Evolutionary conservation across 345 rosid species (phyloP), one percentile per base, ranked within the genome.

Genomic region (Citrus reticulata): DNA sequence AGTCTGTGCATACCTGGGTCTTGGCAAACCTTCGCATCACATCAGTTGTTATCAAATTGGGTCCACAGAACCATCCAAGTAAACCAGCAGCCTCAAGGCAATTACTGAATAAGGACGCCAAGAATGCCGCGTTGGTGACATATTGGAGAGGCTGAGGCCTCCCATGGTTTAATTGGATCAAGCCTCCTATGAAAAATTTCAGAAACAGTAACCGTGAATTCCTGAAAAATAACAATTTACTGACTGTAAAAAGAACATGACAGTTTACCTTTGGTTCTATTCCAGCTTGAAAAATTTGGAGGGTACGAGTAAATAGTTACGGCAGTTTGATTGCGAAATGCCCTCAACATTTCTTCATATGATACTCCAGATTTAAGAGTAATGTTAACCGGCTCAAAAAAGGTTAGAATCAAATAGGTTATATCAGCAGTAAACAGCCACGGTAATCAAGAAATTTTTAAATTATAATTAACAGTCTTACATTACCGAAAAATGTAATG

Each of bases 41-140:
- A 27, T 85, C 81, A 25, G 90, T 86, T 39, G 94, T 79, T 80
- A 88, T 94, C 86, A 96, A 96, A 75, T 85, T 91, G 68, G 99
- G 97, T 58, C 98, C 98, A 81, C 98, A 94, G 70, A 91, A 91
- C 98, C 98, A 92, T 82, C 98, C 99, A 64, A 97, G 98, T 78
- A 97, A 91, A 87, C 93, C 94, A 51, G 95, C 93, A 86, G 97
- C 98, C 58, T 94, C 97, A 54, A 96, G 95, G 83, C 93, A 94
- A 88, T 96, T 98, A 80, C 93, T 89, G 74, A 79, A 96, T 22
- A 93, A 42, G 7, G 94, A 73, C 0, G 99, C 98, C 73, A 96
- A 83, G 87, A 93, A 96, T 46, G 99, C 57, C 20, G 98, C 94
- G 81, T 96, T 93, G 63, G 87, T 94, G 10, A 90, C 88, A 80